Base-by-base conservation (phyloP, 805 yeast genomes). In the Metschnikowia vanudenii region DNA sequence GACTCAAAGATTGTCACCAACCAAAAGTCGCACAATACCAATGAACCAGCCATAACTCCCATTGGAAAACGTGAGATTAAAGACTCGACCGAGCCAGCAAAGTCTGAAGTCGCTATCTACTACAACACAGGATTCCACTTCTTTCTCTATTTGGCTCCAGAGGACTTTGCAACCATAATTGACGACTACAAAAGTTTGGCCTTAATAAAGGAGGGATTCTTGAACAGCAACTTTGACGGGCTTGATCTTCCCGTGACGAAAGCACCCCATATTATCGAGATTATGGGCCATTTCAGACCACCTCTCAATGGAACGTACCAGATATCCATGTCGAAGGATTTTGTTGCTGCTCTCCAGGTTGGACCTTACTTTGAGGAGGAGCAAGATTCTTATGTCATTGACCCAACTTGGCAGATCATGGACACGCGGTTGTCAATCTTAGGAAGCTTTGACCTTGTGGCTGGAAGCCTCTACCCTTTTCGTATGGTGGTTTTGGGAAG, bases 391-490 rank as follows among this genome's bases (percentile, higher is more conserved):
- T 41, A 41, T 35, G 24, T 20, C 9, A 10, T 41, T 5, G 33
- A 34, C 26, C 12, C 13, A 4, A 13, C 14, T 4, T 41, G 44
- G 44, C n/a, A 24, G 13, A 12, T 20, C 5, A 14, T 41, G 33
- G 44, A 41, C 26, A 34, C 33, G 8, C 31, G 38, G 11, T 22
- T 22, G 19, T 16, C 22, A 12, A 7, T 11, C 2, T 10, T 17
- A 7, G 24, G 11, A 9, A 14, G 14, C 19, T 14, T 33, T 4
- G 3, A 10, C 7, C 14, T 41, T 16, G n/a, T 16, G 4, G 17
- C 14, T 13, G 43, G 33, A 3, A 5, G 18, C 11, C 13, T 16
- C 26, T 41, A 41, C 16, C 43, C 43, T 11, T 41, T 41, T 33
- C 35, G 44, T 6, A 6, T 41, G 12, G 44, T 41, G 13, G 38